Evolutionary conservation across 1,284 basidiomycete genomes (phyloP), one percentile per base, ranked within the genome.

Genomic region (Microbotryum saponariae): DNA sequence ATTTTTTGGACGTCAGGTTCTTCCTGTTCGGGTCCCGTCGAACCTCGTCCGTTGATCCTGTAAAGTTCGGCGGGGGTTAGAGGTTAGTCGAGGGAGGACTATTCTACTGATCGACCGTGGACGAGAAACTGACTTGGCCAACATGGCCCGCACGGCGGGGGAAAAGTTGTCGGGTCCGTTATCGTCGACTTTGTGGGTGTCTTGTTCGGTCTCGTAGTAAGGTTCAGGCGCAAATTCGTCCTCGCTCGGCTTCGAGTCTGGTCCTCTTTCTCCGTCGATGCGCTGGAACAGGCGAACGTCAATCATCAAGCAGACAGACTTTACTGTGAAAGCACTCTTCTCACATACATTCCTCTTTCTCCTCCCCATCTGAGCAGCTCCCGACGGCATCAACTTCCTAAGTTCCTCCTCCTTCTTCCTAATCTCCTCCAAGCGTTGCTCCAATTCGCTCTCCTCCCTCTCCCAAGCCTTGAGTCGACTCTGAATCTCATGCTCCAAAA

Each of bases 81-180:
- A 49, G 29, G 63, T 58, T 46, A 62, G 51, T 47, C 51, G 59
- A 31, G 56, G 37, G 4, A 7, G 46, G 33, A 58, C 50, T 18
- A 52, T 25, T 45, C 33, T 33, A 31, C 23, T 54, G 14, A 21
- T 21, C n/a, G 37, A 42, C 5, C 16, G 10, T 4, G 21, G 51
- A 37, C 2, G 8, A 1, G 9, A n/a, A 20, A 77, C 82, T 63
- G 66, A 88, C 88, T 84, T 85, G 56, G 81, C 81, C 85, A 96
- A 88, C 23, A 96, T 78, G 1, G 84, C 88, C 29, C 84, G 82
- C 4, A 93, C 85, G 33, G 84, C 88, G 1, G 87, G 84, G 1
- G 87, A 87, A 5, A 93, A 79, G 67, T 88, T 85, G 33, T 74
- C 69, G 1, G 58, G 58, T 6, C 72, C 75, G 25, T 76, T 74